Evolutionary conservation across 1,284 basidiomycete genomes (phyloP).

Genomic region (Mycena citricolor): DNA sequence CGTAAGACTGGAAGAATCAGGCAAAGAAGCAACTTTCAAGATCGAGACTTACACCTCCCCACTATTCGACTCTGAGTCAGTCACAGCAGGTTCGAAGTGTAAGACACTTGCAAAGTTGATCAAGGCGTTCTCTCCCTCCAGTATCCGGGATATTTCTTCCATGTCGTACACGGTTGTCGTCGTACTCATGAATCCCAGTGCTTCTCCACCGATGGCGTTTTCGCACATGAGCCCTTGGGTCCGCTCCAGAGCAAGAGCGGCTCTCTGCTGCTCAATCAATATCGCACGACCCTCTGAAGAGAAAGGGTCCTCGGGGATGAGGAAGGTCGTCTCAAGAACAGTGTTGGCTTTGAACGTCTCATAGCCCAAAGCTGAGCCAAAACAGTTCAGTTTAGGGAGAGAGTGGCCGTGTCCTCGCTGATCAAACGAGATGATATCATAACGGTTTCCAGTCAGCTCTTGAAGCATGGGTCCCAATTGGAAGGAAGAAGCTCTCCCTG

Average conservation of each 20-base stretch:
- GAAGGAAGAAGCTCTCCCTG: conserved; percentile 1
- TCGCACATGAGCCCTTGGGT: conserved; percentile 2
- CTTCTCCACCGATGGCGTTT: background rate
- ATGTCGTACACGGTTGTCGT: conserved; percentile 7
- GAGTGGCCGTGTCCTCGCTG: conserved; percentile 12
- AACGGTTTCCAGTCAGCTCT: conserved; percentile 1
- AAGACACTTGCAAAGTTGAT: conserved; percentile 8
- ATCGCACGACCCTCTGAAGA: conserved; percentile 1
- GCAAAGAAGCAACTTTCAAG: background rate
- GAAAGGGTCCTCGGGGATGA: conserved; percentile 4
- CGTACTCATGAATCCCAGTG: conserved; percentile 6
- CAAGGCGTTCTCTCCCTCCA: conserved; percentile 6
- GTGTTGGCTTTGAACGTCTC: conserved; percentile 5
- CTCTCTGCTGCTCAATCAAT: conserved; percentile 10
- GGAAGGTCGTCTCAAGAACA: conserved; percentile 6
- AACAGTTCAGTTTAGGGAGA: conserved; percentile 6
- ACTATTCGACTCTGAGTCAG: too few species aligned
- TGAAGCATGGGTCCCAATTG: background rate
- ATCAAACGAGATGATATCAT: conserved; percentile 13
- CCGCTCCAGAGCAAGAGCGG: conserved; percentile 6
- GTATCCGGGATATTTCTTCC: conserved; percentile 6
- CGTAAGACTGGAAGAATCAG: conserved; percentile 12
- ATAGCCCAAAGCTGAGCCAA: conserved; percentile 1
- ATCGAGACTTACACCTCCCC: conserved; percentile 12
- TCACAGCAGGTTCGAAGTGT: too few species aligned